These are phyloP conservation scores for Colletotrichum eleusines DNA, from an alignment of 2,329 filamentous ascomycete species.

Conservation along the genomic window DNA sequence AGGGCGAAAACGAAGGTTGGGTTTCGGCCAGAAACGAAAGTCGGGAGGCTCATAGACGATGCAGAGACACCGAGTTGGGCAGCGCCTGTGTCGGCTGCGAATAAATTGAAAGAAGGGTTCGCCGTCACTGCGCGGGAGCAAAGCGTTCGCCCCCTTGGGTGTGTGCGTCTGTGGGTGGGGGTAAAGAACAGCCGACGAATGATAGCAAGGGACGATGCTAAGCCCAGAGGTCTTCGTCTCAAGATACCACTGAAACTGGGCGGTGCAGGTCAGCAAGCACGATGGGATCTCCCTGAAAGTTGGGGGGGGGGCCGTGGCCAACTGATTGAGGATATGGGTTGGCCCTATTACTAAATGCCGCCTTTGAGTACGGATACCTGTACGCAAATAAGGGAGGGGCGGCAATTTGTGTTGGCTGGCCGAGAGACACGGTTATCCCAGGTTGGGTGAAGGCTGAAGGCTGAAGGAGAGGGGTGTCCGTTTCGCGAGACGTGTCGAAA, in stretches of 20 bases:
- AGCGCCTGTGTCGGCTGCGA: constrained; percentile 28
- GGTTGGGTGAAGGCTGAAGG: constrained; percentile 15
- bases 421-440: constrained; percentile 38
- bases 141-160: constrained; percentile 31
- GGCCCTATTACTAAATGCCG: constrained; percentile 8
- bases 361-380: constrained; percentile 23
- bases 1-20: constrained; percentile 29
- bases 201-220: constrained; percentile 20
- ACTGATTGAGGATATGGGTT: constrained; percentile 13
- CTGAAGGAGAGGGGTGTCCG: neutral
- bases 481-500: constrained; percentile 28
- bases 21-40: constrained; percentile 26
- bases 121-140: constrained; percentile 27
- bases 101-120: constrained; percentile 7
- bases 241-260: constrained; percentile 42
- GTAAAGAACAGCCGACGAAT: constrained; percentile 26
- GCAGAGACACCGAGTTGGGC: constrained; percentile 5
- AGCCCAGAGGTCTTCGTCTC: constrained; percentile 39
- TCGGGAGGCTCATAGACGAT: constrained; percentile 14
- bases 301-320: constrained; percentile 31
- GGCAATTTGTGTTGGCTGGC: constrained; percentile 17
- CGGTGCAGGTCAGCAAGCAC: constrained; percentile 39
- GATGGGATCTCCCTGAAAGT: constrained; percentile 31
- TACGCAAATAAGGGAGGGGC: constrained; percentile 26
- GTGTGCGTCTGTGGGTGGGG: neutral